Base-by-base conservation (phyloP, 169 alveolate genomes). In the Plasmodium cynomolgi region DNA sequence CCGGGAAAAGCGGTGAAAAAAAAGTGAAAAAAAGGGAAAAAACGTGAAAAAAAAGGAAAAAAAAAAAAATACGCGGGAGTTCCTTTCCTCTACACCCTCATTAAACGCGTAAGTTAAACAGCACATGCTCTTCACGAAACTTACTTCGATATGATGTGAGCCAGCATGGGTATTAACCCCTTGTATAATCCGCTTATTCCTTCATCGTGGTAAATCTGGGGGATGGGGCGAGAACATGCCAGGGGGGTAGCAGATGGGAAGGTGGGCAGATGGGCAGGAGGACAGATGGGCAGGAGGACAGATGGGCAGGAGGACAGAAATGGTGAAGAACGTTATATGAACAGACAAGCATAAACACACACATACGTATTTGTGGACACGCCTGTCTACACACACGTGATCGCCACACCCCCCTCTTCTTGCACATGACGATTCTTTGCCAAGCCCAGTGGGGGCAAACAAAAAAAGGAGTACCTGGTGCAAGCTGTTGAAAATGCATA, bases 81-180 rank as follows among this genome's bases (percentile, higher is more conserved):
- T 73, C 15, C 39, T 20, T 20, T 62, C 15, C 29, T 58, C 29
- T 58, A 9, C 29, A n/a, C 0, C 75, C 75, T 62, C 75, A 7
- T 62, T 9, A 20, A 62, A 6, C 75, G 37, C 15, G 56, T 6
- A 44, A 11, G n/a, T 9, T 37, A 9, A 44, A 4, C 56, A 1
- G 56, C 1, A 44, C 3, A 11, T 44, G 56, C 56, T 1, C 56
- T 11, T 13, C n/a, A 1, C 56, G 56, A 50, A 54, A 5, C 74
- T 58, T 88, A 88, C 94, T 88, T 88, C 72, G 94, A 58, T 80
- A 79, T 26, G 44, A 81, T 79, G n/a, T 88, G 94, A 15, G 90
- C 90, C 47, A 88, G 41, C 94, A 88, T 88, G 81, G 94, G 94
- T 13, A 88, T 62, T 73, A 88, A 13, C 50, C 94, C 94, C 41